These are phyloP conservation scores for Jaltomata sinuosa DNA, from an alignment of 257 asterid species.

Conservation along the genomic window DNA sequence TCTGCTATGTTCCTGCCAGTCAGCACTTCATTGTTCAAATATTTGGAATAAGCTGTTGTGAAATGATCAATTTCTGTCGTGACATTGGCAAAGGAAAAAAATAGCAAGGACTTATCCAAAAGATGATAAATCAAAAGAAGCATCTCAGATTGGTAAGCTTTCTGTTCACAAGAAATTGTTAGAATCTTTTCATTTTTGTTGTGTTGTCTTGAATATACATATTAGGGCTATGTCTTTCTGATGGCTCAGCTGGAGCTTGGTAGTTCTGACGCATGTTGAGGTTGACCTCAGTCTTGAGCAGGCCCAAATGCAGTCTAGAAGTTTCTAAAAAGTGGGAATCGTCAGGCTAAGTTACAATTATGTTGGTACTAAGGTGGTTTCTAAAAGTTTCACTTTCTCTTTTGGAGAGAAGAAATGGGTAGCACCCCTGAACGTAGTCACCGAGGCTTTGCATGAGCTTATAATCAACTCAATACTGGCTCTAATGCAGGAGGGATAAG, in stretches of 20 bases:
- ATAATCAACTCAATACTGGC: neutral
- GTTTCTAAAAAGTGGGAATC: neutral
- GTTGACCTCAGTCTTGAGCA: no score
- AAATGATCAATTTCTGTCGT: constrained; percentile 5
- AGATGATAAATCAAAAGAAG: no score
- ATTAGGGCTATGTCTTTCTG: no score
- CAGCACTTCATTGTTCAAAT: constrained; percentile 38
- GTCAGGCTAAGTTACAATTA: neutral
- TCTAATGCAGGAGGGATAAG: neutral
- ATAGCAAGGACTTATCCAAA: neutral
- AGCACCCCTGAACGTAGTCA: neutral
- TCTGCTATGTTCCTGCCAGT: constrained; percentile 11
- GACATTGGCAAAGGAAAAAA: neutral
- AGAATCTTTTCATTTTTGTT: no score
- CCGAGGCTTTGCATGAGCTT: neutral
- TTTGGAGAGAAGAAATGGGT: neutral
- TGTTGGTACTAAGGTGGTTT: neutral
- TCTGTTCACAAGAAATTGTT: no score
- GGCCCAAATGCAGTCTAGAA: no score
- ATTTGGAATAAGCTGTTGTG: constrained; percentile 26
- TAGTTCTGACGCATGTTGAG: no score
- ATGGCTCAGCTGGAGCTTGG: no score
- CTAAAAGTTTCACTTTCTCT: neutral
- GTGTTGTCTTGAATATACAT: no score
- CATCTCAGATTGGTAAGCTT: no score